Evolutionary conservation across 2,329 filamentous ascomycete genomes (phyloP), one percentile per base, ranked within the genome.

Genomic region (Sporothrix pseudoabietina): DNA sequence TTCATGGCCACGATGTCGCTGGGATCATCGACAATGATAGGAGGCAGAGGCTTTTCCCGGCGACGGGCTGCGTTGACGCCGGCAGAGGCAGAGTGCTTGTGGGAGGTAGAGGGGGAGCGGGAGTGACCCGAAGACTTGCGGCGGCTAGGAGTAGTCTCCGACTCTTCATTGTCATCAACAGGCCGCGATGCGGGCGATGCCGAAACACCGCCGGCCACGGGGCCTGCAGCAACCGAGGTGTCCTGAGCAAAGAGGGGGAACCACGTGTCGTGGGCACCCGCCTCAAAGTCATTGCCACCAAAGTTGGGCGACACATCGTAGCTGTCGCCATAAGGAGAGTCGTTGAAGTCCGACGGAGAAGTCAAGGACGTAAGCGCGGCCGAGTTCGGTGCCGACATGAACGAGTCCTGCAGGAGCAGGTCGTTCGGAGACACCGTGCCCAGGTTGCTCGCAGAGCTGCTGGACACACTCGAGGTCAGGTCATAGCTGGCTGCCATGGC

Each of bases 361-460:
- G 94, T 97, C 82, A 97, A 80, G 76, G 94, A 90, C 49, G 94
- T 97, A 79, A 96, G 89, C 47, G 92, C 90, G 65, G 91, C 87
- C 1, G 94, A 97, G 79, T 93, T 93, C 41, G 94, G 94, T 52
- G 93, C 89, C 75, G 93, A 97, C 79, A 89, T 85, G 79, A 89
- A 89, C 74, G 87, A 85, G 78, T 92, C 89, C 77, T 89, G 88
- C 78, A 94, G 85, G 77, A 91, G 83, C 76, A 97, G 85, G 79
- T 97, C 94, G 81, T 92, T 91, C 26, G 94, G 94, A 75, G 94
- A 97, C 75, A 97, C 88, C 57, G 94, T 97, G 78, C 87, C 88
- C 79, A 89, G 79, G 80, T 89, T 87, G 79, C 84, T 85, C 41
- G 82, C 82, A 71, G 86, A 84, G 80, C 85, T 86, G 61, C 85